Evolutionary conservation across 306 rosid species (phyloP).

Genomic region (Acacia acuminata): DNA sequence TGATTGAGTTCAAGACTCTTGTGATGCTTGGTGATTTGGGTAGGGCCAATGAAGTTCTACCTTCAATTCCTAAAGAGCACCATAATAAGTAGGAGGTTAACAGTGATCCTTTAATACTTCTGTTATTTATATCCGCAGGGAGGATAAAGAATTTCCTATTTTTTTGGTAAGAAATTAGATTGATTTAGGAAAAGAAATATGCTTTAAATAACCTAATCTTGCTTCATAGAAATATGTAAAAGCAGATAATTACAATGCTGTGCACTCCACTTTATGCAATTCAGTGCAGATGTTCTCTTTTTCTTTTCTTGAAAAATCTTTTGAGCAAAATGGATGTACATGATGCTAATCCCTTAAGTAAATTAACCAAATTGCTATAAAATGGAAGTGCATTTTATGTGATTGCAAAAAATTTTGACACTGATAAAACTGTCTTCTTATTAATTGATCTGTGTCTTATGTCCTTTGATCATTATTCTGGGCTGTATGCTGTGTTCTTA

Average conservation of each 20-base stretch:
- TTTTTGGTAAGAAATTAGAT: neutral
- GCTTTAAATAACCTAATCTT: neutral
- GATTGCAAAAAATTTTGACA: constrained; percentile 1
- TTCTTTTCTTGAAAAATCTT: neutral
- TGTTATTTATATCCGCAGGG: neutral
- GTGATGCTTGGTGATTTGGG: constrained; percentile 98
- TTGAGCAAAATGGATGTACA: neutral
- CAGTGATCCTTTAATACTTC: neutral
- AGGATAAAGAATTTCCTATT: no score
- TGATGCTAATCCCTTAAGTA: constrained; percentile 11
- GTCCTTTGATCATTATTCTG: neutral
- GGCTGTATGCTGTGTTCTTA: constrained; percentile 5
- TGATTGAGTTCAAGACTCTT: constrained; percentile 97
- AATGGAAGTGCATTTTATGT: constrained; percentile 11
- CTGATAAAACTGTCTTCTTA: neutral
- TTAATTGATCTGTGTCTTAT: neutral
- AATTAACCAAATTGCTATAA: constrained; percentile 17
- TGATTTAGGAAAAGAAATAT: neutral
- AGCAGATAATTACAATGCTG: neutral
- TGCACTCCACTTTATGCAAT: neutral
- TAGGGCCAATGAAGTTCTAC: constrained; percentile 86
- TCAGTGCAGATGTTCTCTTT: neutral
- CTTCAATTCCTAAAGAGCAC: constrained; percentile 94
- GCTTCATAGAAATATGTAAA: neutral
- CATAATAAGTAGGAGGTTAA: constrained; percentile 22